Conservation (phyloP, 208 protist genomes). For the Porcisia hertigi region DNA sequence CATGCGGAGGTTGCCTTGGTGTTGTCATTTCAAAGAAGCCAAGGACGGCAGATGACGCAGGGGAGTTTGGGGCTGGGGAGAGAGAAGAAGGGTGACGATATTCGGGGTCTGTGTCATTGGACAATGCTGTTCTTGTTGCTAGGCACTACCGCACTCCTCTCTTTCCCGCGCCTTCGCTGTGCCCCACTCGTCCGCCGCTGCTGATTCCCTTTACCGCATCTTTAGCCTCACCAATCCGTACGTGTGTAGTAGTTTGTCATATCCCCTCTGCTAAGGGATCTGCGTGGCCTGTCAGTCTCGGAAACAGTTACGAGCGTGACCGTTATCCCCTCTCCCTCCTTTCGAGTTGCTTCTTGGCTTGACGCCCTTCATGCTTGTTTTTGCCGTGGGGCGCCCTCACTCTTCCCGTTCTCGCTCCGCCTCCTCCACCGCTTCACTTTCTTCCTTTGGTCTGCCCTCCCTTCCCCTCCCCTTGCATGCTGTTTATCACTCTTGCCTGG, state of each 20-base stretch:
- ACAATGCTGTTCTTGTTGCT: background rate
- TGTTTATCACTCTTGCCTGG: too few species aligned
- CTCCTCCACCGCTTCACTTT: background rate
- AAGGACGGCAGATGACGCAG: background rate
- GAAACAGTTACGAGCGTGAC: too few species aligned
- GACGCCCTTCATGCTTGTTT: background rate
- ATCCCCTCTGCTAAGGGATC: too few species aligned
- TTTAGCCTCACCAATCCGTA: background rate
- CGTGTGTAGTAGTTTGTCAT: background rate
- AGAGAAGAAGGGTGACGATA: background rate
- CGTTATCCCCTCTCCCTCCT: too few species aligned
- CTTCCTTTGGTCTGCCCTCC: background rate
- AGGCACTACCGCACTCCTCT: background rate
- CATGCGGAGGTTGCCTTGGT: too few species aligned
- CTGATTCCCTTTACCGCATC: background rate
- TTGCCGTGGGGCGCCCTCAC: background rate
- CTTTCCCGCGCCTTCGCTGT: background rate
- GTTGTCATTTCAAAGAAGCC: too few species aligned
- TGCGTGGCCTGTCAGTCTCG: too few species aligned
- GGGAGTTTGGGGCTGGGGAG: background rate
- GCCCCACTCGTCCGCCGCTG: too few species aligned
- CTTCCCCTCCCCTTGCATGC: background rate
- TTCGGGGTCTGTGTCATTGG: background rate
- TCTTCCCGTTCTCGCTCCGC: too few species aligned
- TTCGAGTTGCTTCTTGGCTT: background rate